A percentile compares a stretch with the other conserved stretches of the same genome.
Evolutionary conservation across 345 rosid species (phyloP).

Genomic region (Melaleuca alternifolia): DNA sequence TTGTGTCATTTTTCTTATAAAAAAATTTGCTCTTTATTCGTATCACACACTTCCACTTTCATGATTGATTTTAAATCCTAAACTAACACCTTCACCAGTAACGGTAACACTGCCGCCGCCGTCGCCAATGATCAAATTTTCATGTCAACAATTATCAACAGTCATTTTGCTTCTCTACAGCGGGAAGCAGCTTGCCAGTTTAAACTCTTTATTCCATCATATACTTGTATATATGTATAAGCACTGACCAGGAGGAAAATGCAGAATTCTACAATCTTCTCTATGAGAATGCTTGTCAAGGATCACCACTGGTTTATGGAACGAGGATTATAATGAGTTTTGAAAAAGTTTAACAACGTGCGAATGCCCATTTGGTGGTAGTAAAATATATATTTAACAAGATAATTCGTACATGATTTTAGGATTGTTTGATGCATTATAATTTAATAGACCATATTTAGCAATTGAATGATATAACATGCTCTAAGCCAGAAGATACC

Average conservation of each 20-base stretch:
- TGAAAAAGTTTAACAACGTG: neutral
- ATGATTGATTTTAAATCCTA: neutral
- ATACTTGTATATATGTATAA: neutral
- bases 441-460: neutral
- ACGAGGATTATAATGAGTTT: neutral
- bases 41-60: neutral
- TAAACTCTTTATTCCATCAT: neutral
- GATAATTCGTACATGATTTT: neutral
- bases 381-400: neutral
- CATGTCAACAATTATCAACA: neutral
- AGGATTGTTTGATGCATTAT: neutral
- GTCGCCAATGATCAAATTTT: neutral
- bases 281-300: neutral
- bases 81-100: neutral
- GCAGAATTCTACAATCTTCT: neutral
- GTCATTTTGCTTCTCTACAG: neutral
- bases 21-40: neutral
- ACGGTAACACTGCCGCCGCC: neutral
- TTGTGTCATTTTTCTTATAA: rapidly evolving
- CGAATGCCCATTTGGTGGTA: neutral
- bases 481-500: too few relatives aligned
- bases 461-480: neutral
- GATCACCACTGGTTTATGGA: neutral
- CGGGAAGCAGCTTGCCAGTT: neutral
- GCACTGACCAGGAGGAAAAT: neutral